phyloP scores from a whole-genome alignment of 1,284 basidiomycete genomes.

The Leccinum fuscescens region DNA sequence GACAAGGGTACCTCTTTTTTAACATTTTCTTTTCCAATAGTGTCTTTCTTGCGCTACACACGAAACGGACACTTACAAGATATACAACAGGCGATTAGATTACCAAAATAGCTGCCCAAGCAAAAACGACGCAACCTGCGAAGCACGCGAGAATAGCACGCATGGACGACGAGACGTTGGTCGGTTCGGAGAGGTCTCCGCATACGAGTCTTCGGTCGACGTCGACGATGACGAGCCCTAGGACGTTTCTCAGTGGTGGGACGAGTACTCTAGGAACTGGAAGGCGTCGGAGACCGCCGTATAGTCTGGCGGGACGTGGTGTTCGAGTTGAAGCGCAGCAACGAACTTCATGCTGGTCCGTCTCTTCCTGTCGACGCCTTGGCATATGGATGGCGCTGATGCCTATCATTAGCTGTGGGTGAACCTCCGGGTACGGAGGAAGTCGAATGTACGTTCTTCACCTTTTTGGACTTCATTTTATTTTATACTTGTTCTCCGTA shows the following conservation, averaged over 20 bases:
- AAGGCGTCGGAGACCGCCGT: conserved; percentile 1
- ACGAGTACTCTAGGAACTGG: conserved; percentile 4
- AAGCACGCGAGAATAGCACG: neutral
- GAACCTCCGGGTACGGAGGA: conserved; percentile 21
- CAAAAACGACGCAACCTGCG: neutral
- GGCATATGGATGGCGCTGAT: neutral
- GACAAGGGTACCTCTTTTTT: neutral
- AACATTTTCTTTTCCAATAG: neutral
- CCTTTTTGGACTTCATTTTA: neutral
- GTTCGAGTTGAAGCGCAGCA: conserved; percentile 19
- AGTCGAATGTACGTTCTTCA: conserved; percentile 16
- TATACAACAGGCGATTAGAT: neutral
- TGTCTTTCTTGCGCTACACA: neutral
- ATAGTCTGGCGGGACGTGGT: conserved; percentile 24
- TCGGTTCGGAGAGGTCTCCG: conserved; percentile 22
- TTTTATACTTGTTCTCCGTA: neutral
- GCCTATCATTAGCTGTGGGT: conserved; percentile 17
- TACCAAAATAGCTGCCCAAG: conserved; percentile 3
- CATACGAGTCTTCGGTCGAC: conserved; percentile 20
- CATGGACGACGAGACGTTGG: conserved; percentile 30
- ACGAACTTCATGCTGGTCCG: conserved; percentile 18
- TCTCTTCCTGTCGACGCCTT: neutral
- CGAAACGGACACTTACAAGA: neutral
- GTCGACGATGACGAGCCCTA: conserved; percentile 19
- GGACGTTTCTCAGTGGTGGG: conserved; percentile 13